A percentile compares a stretch with the other conserved stretches of the same genome.
These are phyloP conservation scores for Vitis hybrid DNA, from an alignment of 177 flowering plant genomes.

Conservation along the genomic window DNA sequence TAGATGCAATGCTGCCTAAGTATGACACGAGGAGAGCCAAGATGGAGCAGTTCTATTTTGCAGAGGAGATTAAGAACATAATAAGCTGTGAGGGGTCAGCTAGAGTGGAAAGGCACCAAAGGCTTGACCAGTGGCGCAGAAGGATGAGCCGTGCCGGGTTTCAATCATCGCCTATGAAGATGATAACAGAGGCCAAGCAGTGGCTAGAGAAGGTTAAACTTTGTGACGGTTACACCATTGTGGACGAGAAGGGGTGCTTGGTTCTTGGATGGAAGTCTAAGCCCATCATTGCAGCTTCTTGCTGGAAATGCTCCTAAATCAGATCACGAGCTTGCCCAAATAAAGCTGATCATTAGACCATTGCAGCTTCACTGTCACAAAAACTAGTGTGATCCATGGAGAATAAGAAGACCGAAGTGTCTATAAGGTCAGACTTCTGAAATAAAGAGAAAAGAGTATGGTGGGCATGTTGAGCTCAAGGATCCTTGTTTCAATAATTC, in stretches of 20 bases:
- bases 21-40: conserved; percentile 70
- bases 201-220: conserved; percentile 50
- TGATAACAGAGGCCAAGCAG: conserved; percentile 52
- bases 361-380: too few species aligned
- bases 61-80: conserved; percentile 80
- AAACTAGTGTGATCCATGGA: too few species aligned
- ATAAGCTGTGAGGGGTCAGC: conserved; percentile 79
- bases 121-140: conserved; percentile 73
- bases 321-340: too few species aligned
- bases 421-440: too few species aligned
- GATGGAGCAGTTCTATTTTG: conserved; percentile 76
- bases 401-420: too few species aligned
- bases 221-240: conserved; percentile 64
- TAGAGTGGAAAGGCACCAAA: conserved; percentile 73
- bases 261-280: conserved; percentile 77
- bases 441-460: too few species aligned
- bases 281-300: conserved; percentile 75
- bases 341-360: too few species aligned
- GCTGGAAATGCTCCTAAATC: conserved; percentile 61
- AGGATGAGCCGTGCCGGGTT: conserved; percentile 85
- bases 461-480: too few species aligned
- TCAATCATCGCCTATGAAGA: conserved; percentile 59
- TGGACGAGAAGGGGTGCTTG: conserved; percentile 79
- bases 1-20: conserved; percentile 72
- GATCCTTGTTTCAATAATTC: too few species aligned